phyloP scores from a whole-genome alignment of 257 asterid genomes.

The Solanum ahanhuiri region DNA sequence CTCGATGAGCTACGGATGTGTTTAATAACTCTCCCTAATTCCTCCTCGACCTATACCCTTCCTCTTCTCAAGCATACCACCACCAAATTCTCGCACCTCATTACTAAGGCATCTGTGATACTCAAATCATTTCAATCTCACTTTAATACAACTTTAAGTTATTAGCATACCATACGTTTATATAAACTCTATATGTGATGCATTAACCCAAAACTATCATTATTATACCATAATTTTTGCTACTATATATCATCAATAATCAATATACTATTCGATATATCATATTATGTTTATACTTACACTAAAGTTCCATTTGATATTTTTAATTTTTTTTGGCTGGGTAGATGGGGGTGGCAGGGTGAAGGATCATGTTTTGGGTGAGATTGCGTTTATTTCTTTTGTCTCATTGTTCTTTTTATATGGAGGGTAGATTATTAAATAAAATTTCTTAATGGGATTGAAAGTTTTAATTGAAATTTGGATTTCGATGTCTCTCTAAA shows the following conservation, averaged over 20 bases:
- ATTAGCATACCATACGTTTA: neutral
- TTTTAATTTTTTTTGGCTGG: neutral
- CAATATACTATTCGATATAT: neutral
- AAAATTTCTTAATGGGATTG: neutral
- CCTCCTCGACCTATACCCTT: neutral
- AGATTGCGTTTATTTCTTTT: neutral
- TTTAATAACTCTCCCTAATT: neutral
- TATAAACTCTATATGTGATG: neutral
- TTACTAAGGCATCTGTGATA: neutral
- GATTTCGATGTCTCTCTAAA: no score
- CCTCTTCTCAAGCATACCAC: neutral
- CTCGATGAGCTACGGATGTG: accelerated
- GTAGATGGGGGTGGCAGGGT: neutral
- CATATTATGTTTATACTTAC: neutral
- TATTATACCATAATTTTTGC: neutral
- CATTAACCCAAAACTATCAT: neutral
- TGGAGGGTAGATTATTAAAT: neutral
- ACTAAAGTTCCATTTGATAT: neutral
- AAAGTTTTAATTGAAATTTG: no score
- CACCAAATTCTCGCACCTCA: neutral
- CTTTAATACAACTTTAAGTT: neutral
- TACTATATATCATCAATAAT: neutral
- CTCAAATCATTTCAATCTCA: neutral
- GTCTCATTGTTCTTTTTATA: neutral
- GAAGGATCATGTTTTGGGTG: no score